Evolutionary conservation across 208 protist species (phyloP), one percentile per base, ranked within the genome.

Genomic region (Crithidia acanthocephali): DNA sequence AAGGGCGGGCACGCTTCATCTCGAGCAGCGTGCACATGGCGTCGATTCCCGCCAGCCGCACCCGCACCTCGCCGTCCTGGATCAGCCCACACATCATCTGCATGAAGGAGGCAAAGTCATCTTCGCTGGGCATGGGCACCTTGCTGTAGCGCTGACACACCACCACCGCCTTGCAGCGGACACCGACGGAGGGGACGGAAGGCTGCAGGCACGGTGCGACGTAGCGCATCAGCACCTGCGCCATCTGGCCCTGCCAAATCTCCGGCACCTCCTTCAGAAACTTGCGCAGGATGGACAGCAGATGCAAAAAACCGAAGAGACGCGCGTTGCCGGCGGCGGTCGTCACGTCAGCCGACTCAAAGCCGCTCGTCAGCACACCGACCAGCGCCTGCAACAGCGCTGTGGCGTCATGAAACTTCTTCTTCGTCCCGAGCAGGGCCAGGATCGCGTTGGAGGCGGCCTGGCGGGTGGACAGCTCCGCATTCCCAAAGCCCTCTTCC

Each of bases 101-200:
- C 18, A 92, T 79, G 53, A 97, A 97, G 27, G 84, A 83, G 52
- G 83, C 83, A 70, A 95, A 95, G 79, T 93, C 81, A 20, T 77
- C 68, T 56, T 90, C 86, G 0, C 66, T 77, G 11, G 79, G 76
- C 72, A 94, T 94, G 13, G 87, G 89, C 42, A 84, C 88, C 79
- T 93, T 95, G 68, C 83, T 80, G 78, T 94, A 97, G 27, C 92
- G 89, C 78, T 93, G 83, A 60, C 88, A 95, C 27, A 93, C 84
- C 16, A 87, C 80, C 25, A 95, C 55, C 8, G 92, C 87, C 72
- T 97, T 97, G 78, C 85, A 95, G 32, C 90, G 87, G 25, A 97
- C 70, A 13, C 81, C 74, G 18, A 89, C 61, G 33, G 77, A 91
- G 0, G 74, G 68, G 61, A 82, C 70, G 13, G 63, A 68, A 9